These are phyloP conservation scores for Exophiala aquamarina DNA, from an alignment of 2,329 filamentous ascomycete genomes.

Conservation along the genomic window DNA sequence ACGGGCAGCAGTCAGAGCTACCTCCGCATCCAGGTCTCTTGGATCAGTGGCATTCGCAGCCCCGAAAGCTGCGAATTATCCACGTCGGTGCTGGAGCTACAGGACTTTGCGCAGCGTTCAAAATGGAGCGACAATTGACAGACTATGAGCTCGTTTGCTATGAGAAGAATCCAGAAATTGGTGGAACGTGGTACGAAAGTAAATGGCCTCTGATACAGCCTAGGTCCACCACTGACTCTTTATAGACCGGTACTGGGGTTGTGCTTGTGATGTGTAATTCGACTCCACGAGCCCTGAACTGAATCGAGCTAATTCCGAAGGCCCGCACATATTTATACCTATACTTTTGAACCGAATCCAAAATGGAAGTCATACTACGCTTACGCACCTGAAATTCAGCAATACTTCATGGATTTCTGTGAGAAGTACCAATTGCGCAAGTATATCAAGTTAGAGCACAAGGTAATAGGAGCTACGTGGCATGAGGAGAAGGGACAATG, in stretches of 20 bases:
- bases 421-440: slow-evolving; percentile 65
- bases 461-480: slow-evolving; percentile 59
- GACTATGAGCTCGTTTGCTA: slow-evolving; percentile 24
- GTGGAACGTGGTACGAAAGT: slow-evolving; percentile 22
- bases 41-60: background rate
- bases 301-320: too few species aligned
- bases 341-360: slow-evolving; percentile 65
- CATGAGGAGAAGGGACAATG: slow-evolving; percentile 53
- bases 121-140: slow-evolving; percentile 3
- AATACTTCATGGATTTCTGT: slow-evolving; percentile 66
- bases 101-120: slow-evolving; percentile 12
- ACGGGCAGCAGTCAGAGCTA: too few species aligned
- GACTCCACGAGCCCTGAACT: too few species aligned
- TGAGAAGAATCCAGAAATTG: slow-evolving; percentile 26
- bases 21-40: too few species aligned
- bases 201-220: too few species aligned
- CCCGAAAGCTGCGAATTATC: background rate
- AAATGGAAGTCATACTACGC: slow-evolving; percentile 70
- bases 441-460: slow-evolving; percentile 55
- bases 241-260: too few species aligned
- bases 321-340: too few species aligned
- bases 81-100: slow-evolving; percentile 1
- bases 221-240: too few species aligned
- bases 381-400: slow-evolving; percentile 63
- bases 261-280: too few species aligned